Conservation (phyloP, 2,329 filamentous ascomycete genomes). For the Diplodia seriata region DNA sequence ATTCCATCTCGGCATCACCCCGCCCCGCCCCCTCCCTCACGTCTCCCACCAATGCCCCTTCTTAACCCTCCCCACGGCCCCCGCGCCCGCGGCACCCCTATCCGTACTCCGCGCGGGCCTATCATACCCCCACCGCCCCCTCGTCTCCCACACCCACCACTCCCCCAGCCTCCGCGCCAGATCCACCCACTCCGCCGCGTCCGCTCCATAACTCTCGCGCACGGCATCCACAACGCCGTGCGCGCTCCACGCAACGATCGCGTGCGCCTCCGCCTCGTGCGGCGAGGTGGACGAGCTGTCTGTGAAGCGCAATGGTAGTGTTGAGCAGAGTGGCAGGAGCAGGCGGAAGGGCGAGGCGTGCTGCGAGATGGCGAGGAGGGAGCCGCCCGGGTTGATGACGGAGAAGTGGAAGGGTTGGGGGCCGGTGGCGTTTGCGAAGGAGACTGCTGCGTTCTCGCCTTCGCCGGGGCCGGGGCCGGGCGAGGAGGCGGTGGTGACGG, state of each 20-base stretch:
- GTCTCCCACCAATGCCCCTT: constrained; percentile 41
- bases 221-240: constrained; percentile 42
- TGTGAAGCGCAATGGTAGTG: constrained; percentile 45
- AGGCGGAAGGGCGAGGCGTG: constrained; percentile 37
- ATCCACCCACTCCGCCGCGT: constrained; percentile 46
- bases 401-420: constrained; percentile 44
- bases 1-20: too few relatives aligned
- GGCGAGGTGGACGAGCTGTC: too few relatives aligned
- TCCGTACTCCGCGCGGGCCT: constrained; percentile 38
- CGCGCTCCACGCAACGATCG: constrained; percentile 35
- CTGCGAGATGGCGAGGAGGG: constrained; percentile 38
- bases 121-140: constrained; percentile 38
- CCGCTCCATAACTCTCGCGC: constrained; percentile 40
- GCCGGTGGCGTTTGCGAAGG: neutral
- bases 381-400: constrained; percentile 41
- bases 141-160: constrained; percentile 50
- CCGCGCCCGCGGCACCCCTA: constrained; percentile 35
- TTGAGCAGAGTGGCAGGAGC: constrained; percentile 39
- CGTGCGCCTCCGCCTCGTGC: too few relatives aligned
- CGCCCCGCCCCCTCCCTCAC: neutral
- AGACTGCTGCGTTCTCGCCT: too few relatives aligned
- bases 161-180: constrained; percentile 48
- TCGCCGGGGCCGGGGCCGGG: too few relatives aligned
- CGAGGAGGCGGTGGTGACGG: neutral
- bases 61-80: constrained; percentile 37